Evolutionary conservation across 2,329 filamentous ascomycete species (phyloP), one percentile per base, ranked within the genome.

Genomic region (Thelonectria rubi): DNA sequence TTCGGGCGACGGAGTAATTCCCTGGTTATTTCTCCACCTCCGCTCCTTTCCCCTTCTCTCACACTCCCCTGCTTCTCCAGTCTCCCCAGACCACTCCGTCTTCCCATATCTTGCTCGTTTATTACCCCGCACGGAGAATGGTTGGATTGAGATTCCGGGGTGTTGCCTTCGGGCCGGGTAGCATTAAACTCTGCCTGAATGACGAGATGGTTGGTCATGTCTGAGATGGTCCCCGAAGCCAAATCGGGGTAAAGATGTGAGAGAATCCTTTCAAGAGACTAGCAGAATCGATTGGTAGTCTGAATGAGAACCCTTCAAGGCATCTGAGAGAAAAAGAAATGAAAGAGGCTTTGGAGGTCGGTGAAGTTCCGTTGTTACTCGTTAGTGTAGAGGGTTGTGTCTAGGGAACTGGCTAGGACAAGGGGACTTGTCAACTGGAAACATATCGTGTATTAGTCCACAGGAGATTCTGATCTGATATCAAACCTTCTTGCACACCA

Each of bases 41-140:
- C 32, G n/a, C 45, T 20, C 46, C 45, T 49, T 55, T 51, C 40
- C 37, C 43, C 34, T 42, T 34, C 24, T 30, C n/a, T 26, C 20
- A 11, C 32, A 20, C 32, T 43, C 24, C 24, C 32, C n/a, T 20
- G 34, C 24, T n/a, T 43, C 50, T 45, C 46, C 46, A 46, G 45
- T 34, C 48, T 45, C 57, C 57, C 57, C 57, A 59, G 57, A 59
- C 57, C 43, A 34, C 37, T 17, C 17, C 52, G 24, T 45, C 34
- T 49, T 18, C 30, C 34, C 34, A 37, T 43, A n/a, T 37, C 51
- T 49, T 39, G 12, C 18, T 59, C 42, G 51, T 48, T 49, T 53
- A 24, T 54, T 59, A 55, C 50, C 57, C 57, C 57, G 50, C 57
- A 50, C 46, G 57, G 57, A 59, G 50, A 54, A 46, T n/a, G 12